phyloP scores from a whole-genome alignment of 202 grass and related monocot genomes.

The Panicum hallii region DNA sequence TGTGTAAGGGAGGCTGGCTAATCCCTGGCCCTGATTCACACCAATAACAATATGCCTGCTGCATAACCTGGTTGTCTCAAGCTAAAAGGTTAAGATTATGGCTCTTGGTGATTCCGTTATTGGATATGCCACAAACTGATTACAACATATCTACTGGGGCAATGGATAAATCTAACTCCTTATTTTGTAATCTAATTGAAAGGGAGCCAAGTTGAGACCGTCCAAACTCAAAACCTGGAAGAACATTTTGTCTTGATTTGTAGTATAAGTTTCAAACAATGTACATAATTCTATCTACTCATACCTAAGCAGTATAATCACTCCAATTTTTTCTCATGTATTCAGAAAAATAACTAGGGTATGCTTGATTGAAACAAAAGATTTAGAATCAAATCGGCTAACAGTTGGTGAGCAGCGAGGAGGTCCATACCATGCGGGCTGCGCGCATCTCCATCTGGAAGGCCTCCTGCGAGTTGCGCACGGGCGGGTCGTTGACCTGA shows the following conservation, averaged over 20 bases:
- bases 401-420: not conserved
- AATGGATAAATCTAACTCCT: not conserved
- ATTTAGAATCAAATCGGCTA: not conserved
- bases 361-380: not conserved
- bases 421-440: conserved; percentile 54
- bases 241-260: not conserved
- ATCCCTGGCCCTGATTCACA: not conserved
- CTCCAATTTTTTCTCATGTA: not conserved
- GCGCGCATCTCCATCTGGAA: conserved; percentile 83
- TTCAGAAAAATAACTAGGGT: not conserved
- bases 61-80: not conserved
- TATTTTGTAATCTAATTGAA: not conserved
- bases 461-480: conserved; percentile 80
- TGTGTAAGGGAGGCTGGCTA: not conserved
- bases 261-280: not conserved
- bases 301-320: not conserved
- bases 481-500: conserved; percentile 77
- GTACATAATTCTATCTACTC: not conserved
- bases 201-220: not conserved
- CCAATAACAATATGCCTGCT: not conserved
- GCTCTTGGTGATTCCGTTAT: not conserved
- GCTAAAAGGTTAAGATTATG: not conserved
- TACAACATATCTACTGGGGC: not conserved
- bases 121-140: not conserved
- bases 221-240: not conserved